Evolutionary conservation across 768 basidiomycete genomes (phyloP).

Genomic region (Lactifluus echinatus): DNA sequence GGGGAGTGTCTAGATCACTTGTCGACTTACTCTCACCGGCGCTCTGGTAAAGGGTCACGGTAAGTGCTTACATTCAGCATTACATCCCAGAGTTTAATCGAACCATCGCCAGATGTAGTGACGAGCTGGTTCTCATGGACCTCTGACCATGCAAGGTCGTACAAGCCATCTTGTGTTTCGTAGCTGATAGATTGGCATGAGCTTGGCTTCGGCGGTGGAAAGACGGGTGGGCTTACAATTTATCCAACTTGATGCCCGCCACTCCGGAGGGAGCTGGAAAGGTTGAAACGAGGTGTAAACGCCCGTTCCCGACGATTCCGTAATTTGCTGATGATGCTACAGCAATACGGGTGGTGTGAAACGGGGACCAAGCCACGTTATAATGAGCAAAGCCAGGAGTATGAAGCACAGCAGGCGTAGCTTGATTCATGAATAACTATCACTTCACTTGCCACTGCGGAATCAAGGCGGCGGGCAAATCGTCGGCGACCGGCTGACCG

Average conservation of each 20-base stretch:
- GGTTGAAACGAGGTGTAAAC: conserved; percentile 62
- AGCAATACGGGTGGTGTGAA: conserved; percentile 65
- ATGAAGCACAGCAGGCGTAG: conserved; percentile 44
- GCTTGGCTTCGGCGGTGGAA: conserved; percentile 2
- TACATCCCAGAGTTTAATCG: conserved; percentile 84
- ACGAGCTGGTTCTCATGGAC: conserved; percentile 89
- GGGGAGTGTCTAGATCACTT: conserved; percentile 64
- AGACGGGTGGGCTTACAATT: conserved; percentile 44
- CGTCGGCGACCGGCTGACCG: no score
- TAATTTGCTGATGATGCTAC: conserved; percentile 87
- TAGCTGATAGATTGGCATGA: conserved; percentile 51
- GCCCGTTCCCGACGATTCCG: conserved; percentile 90
- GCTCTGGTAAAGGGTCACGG: conserved; percentile 2
- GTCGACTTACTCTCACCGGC: conserved; percentile 25
- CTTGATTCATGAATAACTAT: conserved; percentile 28
- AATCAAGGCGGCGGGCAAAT: no score
- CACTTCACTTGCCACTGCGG: not conserved
- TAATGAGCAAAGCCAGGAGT: conserved; percentile 85
- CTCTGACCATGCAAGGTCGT: conserved; percentile 93
- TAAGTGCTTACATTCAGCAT: conserved; percentile 57
- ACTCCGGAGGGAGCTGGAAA: conserved; percentile 38
- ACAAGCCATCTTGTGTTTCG: conserved; percentile 84
- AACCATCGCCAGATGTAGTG: conserved; percentile 84
- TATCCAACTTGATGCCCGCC: conserved; percentile 46
- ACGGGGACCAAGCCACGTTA: conserved; percentile 76